Evolutionary conservation across 495 filamentous ascomycete species (phyloP).

Genomic region (Lasiosphaeriaceae sp.): DNA sequence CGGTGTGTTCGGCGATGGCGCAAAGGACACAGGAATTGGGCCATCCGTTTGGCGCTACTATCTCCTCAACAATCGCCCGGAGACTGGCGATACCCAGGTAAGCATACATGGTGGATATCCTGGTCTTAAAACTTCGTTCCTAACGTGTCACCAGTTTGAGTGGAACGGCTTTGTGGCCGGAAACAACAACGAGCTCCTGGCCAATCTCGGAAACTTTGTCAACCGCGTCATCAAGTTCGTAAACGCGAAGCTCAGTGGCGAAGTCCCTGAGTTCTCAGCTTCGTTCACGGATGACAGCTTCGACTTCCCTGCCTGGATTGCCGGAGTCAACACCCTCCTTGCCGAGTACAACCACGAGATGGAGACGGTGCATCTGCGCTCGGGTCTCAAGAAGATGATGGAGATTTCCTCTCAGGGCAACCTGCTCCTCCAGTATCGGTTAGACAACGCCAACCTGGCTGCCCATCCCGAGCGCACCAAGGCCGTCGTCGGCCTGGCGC

Average conservation of each 20-base stretch:
- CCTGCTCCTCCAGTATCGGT: constrained; percentile 73
- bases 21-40: constrained; percentile 81
- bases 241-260: constrained; percentile 65
- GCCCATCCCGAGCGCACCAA: constrained; percentile 67
- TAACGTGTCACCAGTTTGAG: constrained; percentile 14
- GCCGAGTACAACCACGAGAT: constrained; percentile 68
- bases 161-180: constrained; percentile 66
- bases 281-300: constrained; percentile 52
- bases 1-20: constrained; percentile 88
- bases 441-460: constrained; percentile 71
- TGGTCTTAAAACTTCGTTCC: not conserved
- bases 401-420: constrained; percentile 53
- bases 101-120: not conserved
- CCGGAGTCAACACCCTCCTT: constrained; percentile 57
- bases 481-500: constrained; percentile 75
- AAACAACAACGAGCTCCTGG: constrained; percentile 89
- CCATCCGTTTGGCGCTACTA: constrained; percentile 93
- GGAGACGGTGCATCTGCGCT: constrained; percentile 70
- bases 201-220: constrained; percentile 90
- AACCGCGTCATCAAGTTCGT: constrained; percentile 92
- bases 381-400: constrained; percentile 67
- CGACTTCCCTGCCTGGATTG: constrained; percentile 38
- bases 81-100: constrained; percentile 77
- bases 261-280: constrained; percentile 62
- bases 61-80: constrained; percentile 81